Base-by-base conservation (phyloP, 1,284 basidiomycete species). In the Phaffia rhodozyma region DNA sequence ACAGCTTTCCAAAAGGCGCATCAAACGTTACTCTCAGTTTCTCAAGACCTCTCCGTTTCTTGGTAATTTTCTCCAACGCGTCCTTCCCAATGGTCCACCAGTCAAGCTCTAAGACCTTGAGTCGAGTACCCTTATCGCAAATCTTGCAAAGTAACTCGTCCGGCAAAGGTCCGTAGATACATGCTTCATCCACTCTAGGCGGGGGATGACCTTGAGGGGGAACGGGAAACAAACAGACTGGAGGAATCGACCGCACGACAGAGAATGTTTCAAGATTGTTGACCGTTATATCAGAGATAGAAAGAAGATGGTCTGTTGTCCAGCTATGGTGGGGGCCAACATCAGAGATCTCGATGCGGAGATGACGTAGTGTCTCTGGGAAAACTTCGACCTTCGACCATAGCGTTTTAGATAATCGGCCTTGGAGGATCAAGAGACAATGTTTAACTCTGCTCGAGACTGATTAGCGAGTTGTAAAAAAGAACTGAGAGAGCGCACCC, bases 281-380 rank as follows among this genome's bases (percentile, higher is more conserved):
- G 16, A 61, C 9, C n/a, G 48, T 59, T 11, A 65, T 20, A 7
- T 49, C 34, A 5, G 48, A 20, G 18, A 61, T 55, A 11, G 55
- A 61, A 23, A 27, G n/a, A 29, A 64, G 51, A 27, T 64, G 63
- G 20, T 64, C 63, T 18, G 52, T 51, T 18, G 50, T 52, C 58
- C 58, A 64, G 38, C 57, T 64, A n/a, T 65, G 64, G 51, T 65
- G 64, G 16, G 59, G 64, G 30, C 64, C 64, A 20, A 58, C 59
- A 6, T 65, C 64, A 5, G 43, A 18, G 51, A 65, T 65, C 48
- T 61, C 59, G 50, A 65, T 47, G 11, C 55, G 50, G 13, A 65
- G 56, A 48, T 57, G 60, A 59, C 30, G 48, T 30, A 65, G 51
- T 29, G 55, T 58, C 7, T 58, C 60, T 3, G 64, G 64, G 21